Percentiles rank a stretch among this genome's conserved stretches.
phyloP scores from a whole-genome alignment of 495 filamentous ascomycete genomes.

The Neurospora discreta region DNA sequence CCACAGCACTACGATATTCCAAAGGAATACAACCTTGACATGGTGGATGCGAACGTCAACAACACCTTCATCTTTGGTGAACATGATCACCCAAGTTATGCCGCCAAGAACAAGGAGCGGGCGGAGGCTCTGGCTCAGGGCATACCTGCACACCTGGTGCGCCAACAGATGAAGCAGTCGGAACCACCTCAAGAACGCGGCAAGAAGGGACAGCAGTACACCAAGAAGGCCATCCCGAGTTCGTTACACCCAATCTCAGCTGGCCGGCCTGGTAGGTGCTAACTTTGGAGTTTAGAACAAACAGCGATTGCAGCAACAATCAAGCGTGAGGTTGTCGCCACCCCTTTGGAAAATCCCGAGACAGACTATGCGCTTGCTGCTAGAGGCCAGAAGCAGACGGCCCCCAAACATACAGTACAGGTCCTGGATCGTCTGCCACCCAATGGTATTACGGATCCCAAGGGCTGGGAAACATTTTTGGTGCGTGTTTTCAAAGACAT shows the following conservation, averaged over 20 bases:
- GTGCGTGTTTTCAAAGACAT: constrained; percentile 29
- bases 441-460: constrained; percentile 32
- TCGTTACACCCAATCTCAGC: constrained; percentile 20
- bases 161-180: constrained; percentile 25
- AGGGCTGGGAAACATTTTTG: constrained; percentile 44
- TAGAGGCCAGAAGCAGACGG: constrained; percentile 50
- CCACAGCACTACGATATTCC: constrained; percentile 56
- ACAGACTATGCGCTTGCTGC: constrained; percentile 49
- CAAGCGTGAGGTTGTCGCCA: constrained; percentile 64
- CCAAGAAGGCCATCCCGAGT: constrained; percentile 77
- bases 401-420: constrained; percentile 46
- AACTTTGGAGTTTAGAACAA: constrained; percentile 46
- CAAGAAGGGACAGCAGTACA: constrained; percentile 55
- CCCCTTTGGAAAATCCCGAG: constrained; percentile 65
- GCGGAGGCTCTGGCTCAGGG: constrained; percentile 37
- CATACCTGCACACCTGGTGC: constrained; percentile 38
- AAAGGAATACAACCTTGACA: constrained; percentile 70
- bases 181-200: constrained; percentile 38
- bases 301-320: constrained; percentile 65
- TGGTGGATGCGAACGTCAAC: constrained; percentile 47
- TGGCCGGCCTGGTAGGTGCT: not conserved
- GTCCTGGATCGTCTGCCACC: constrained; percentile 26
- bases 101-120: constrained; percentile 43
- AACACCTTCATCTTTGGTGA: constrained; percentile 90
- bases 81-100: constrained; percentile 75